Conservation (phyloP, 306 rosid species). For the Glycine latifolia region DNA sequence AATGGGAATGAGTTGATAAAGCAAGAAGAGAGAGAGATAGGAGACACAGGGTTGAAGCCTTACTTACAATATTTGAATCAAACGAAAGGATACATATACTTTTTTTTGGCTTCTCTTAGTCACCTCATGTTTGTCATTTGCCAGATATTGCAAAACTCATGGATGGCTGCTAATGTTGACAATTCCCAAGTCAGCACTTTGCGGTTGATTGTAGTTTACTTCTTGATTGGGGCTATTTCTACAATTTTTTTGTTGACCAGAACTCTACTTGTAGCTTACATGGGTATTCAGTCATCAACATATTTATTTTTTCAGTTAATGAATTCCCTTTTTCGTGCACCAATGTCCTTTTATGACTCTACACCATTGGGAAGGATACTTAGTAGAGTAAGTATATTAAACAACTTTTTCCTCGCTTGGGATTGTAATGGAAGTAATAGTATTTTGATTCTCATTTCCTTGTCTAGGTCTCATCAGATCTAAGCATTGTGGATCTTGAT, state of each 20-base stretch:
- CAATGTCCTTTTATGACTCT: slow-evolving; percentile 64
- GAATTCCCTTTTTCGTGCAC: slow-evolving; percentile 62
- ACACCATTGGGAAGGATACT: slow-evolving; percentile 70
- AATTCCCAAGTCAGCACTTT: slow-evolving; percentile 35
- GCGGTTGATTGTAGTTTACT: slow-evolving; percentile 47
- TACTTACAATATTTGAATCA: slow-evolving; percentile 60
- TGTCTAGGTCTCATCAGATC: slow-evolving; percentile 58
- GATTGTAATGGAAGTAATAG: slow-evolving; percentile 3
- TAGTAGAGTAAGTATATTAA: slow-evolving; percentile 51
- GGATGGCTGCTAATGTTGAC: slow-evolving; percentile 60
- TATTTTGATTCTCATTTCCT: not conserved
- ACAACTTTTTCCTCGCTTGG: not conserved
- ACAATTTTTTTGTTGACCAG: slow-evolving; percentile 37
- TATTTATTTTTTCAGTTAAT: slow-evolving; percentile 48
- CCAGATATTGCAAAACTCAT: slow-evolving; percentile 55
- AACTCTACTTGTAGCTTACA: slow-evolving; percentile 1
- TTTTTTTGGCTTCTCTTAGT: slow-evolving; percentile 30
- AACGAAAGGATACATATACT: slow-evolving; percentile 48
- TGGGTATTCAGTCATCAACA: slow-evolving; percentile 54
- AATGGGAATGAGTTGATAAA: slow-evolving; percentile 53
- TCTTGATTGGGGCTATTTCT: slow-evolving; percentile 42
- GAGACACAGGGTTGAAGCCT: slow-evolving; percentile 59
- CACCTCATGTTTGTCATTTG: slow-evolving; percentile 41
- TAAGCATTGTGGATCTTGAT: slow-evolving; percentile 62
- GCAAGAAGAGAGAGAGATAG: slow-evolving; percentile 61